A percentile compares a stretch with the other conserved stretches of the same genome.
These are phyloP conservation scores for Syncephalis plumigaleata DNA, from an alignment of 371 early-diverging fungal genomes.

Conservation along the genomic window DNA sequence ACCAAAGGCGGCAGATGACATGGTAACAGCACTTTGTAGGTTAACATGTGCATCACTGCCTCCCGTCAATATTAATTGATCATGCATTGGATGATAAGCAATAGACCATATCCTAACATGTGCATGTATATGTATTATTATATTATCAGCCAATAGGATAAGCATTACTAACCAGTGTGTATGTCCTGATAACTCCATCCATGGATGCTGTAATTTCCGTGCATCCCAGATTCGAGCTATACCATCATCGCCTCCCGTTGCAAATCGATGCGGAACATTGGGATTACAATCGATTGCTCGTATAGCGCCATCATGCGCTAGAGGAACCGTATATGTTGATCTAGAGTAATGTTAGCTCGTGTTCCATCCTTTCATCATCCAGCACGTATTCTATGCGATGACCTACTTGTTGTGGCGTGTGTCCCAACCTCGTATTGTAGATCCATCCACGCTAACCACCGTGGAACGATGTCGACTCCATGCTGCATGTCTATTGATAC, in stretches of 20 bases:
- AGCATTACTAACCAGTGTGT: conserved; percentile 52
- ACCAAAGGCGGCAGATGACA: conserved; percentile 20
- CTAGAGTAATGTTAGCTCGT: too few relatives aligned
- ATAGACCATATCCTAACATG: conserved; percentile 58
- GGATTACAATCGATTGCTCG: conserved; percentile 72
- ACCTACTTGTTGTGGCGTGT: conserved; percentile 22
- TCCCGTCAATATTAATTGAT: conserved; percentile 71
- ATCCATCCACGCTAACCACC: conserved; percentile 33
- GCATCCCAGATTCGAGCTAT: conserved; percentile 69
- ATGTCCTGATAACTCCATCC: conserved; percentile 52
- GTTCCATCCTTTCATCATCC: not conserved
- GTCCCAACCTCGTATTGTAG: conserved; percentile 52
- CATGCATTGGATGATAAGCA: conserved; percentile 70
- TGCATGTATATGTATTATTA: not conserved
- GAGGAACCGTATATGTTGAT: conserved; percentile 18
- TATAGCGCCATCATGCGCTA: conserved; percentile 45
- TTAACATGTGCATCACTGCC: conserved; percentile 75
- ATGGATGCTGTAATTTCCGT: conserved; percentile 25
- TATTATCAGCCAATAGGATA: not conserved
- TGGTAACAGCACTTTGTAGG: conserved; percentile 59
- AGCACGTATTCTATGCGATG: too few relatives aligned
- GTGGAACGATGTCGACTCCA: conserved; percentile 57
- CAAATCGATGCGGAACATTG: conserved; percentile 62
- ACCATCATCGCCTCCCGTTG: conserved; percentile 75
- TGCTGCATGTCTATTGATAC: conserved; percentile 25